phyloP scores from a whole-genome alignment of 331 rosid species.

The Prunus yedoensis region DNA sequence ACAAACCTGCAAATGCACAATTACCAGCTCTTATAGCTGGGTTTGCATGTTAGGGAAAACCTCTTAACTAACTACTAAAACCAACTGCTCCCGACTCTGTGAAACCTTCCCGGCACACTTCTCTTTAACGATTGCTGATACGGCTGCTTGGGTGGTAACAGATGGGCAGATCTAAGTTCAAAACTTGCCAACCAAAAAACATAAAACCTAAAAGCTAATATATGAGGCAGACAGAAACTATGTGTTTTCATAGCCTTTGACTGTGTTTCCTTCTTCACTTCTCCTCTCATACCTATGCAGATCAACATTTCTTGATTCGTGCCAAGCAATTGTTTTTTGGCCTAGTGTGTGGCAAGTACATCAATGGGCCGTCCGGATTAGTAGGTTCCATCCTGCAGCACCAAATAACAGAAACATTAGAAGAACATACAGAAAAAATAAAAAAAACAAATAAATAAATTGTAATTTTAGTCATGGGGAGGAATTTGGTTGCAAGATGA shows the following conservation, averaged over 20 bases:
- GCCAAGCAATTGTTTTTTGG: no score
- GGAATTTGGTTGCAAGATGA: no score
- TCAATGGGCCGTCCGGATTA: no score
- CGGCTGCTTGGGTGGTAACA: neutral
- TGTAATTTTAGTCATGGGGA: no score
- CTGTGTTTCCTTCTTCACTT: neutral
- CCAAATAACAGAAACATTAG: no score
- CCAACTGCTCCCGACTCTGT: neutral
- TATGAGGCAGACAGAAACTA: neutral
- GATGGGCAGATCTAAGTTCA: neutral
- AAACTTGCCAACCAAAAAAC: neutral
- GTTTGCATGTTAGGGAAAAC: neutral
- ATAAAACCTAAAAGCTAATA: neutral
- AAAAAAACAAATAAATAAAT: no score
- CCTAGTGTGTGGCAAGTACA: no score
- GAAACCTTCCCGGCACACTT: neutral
- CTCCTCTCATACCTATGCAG: neutral
- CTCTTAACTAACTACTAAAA: neutral
- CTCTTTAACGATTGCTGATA: neutral
- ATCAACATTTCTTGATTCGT: no score
- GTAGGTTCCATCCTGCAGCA: no score
- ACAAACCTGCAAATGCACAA: neutral
- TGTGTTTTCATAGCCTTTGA: neutral
- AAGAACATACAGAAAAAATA: no score
- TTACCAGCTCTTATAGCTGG: constrained; percentile 3